phyloP scores from a whole-genome alignment of 768 basidiomycete species.

The Auricularia sp. region DNA sequence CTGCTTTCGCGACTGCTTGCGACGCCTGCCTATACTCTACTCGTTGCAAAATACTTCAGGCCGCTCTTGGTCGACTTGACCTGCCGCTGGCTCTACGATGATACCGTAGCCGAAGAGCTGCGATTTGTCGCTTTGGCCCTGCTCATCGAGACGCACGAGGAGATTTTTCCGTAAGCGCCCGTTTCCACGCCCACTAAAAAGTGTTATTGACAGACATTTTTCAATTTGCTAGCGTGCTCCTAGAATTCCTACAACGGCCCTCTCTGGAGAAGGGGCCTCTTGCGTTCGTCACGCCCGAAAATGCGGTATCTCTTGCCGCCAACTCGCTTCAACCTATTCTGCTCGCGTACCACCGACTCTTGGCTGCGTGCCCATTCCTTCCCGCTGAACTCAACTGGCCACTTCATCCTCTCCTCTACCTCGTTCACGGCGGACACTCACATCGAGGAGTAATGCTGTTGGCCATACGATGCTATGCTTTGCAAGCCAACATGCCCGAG shows the following conservation, averaged over 20 bases:
- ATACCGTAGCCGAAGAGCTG: constrained; percentile 24
- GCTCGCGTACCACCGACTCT: constrained; percentile 71
- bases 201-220: constrained; percentile 5
- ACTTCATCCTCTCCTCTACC: constrained; percentile 27
- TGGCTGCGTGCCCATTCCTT: constrained; percentile 62
- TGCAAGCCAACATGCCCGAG: constrained; percentile 72
- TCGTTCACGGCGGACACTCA: constrained; percentile 42
- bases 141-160: constrained; percentile 18
- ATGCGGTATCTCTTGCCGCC: constrained; percentile 25
- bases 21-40: constrained; percentile 48
- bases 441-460: constrained; percentile 58
- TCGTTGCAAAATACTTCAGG: constrained; percentile 55
- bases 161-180: constrained; percentile 23
- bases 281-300: constrained; percentile 23
- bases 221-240: constrained; percentile 38
- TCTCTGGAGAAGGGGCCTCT: constrained; percentile 45
- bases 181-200: not conserved
- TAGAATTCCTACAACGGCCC: constrained; percentile 36
- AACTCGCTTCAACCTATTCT: constrained; percentile 56
- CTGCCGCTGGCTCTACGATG: constrained; percentile 65
- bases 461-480: constrained; percentile 67
- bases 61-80: constrained; percentile 74
- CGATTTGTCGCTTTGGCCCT: constrained; percentile 26
- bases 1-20: constrained; percentile 52
- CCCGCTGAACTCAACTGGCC: constrained; percentile 57